phyloP scores from a whole-genome alignment of 192 early-diverging fungal genomes.

The Backusella luteola region DNA sequence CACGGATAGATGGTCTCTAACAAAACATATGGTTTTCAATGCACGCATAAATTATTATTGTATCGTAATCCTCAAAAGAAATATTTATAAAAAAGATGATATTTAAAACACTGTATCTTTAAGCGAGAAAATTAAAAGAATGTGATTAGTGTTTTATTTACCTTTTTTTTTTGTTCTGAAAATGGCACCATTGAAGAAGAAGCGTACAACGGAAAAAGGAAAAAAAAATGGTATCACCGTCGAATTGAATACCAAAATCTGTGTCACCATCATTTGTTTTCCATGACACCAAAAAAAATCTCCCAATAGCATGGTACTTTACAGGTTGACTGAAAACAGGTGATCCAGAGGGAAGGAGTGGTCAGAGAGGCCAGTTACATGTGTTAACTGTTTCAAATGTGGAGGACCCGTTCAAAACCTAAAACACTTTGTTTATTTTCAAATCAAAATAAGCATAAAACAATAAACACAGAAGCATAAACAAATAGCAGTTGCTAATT shows the following conservation, averaged over 20 bases:
- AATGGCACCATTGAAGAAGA: neutral
- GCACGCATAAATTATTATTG: too few species aligned
- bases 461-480: neutral
- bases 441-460: neutral
- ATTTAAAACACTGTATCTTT: neutral
- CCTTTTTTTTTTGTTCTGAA: neutral
- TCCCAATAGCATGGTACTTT: neutral
- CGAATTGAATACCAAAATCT: neutral
- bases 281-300: neutral
- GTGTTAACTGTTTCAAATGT: neutral
- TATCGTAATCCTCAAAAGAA: too few species aligned
- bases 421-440: neutral
- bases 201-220: neutral
- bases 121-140: neutral
- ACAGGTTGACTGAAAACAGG: neutral
- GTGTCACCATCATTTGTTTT: neutral
- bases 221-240: neutral
- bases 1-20: neutral
- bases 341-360: neutral
- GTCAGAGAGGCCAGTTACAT: too few species aligned
- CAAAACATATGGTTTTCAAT: too few species aligned
- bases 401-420: neutral
- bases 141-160: neutral
- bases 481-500: neutral
- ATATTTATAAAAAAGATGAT: neutral